phyloP scores from a whole-genome alignment of 2,329 filamentous ascomycete genomes.

The Pyrenochaeta sp. region DNA sequence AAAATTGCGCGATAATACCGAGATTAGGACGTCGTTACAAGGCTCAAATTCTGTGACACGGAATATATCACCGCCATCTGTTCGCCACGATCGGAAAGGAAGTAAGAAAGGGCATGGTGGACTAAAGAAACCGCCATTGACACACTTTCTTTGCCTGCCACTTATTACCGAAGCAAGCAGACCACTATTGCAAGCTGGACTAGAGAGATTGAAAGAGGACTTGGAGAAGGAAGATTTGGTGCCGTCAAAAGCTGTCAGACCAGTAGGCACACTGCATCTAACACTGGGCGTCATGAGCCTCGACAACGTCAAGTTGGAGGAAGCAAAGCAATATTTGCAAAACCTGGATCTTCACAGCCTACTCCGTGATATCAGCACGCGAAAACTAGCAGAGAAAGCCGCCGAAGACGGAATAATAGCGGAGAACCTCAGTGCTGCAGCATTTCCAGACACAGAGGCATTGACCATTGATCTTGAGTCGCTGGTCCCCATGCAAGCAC shows the following conservation, averaged over 20 bases:
- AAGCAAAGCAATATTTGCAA: slow-evolving; percentile 53
- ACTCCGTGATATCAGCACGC: slow-evolving; percentile 27
- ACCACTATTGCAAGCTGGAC: slow-evolving; percentile 69
- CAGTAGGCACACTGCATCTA: slow-evolving; percentile 81
- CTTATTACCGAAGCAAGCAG: slow-evolving; percentile 70
- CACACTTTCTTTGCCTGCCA: slow-evolving; percentile 80
- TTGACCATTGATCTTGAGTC: slow-evolving; percentile 57
- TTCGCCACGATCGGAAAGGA: slow-evolving; percentile 12
- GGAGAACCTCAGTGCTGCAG: slow-evolving; percentile 38
- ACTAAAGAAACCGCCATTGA: slow-evolving; percentile 60
- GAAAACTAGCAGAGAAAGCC: slow-evolving; percentile 17
- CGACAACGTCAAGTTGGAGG: slow-evolving; percentile 57
- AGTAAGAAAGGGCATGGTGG: slow-evolving; percentile 19
- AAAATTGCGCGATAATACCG: slow-evolving; percentile 37
- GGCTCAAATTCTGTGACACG: slow-evolving; percentile 7
- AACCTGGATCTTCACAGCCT: slow-evolving; percentile 53
- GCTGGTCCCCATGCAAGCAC: slow-evolving; percentile 68
- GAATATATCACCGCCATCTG: slow-evolving; percentile 19
- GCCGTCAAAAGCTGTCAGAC: slow-evolving; percentile 74
- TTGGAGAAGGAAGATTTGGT: slow-evolving; percentile 57
- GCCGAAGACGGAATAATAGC: slow-evolving; percentile 32
- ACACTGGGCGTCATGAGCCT: slow-evolving; percentile 89
- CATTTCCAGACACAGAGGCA: slow-evolving; percentile 27
- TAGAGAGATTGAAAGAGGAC: slow-evolving; percentile 67
- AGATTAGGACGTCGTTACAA: slow-evolving; percentile 35